Conservation (phyloP, 495 filamentous ascomycete genomes). For the Penicillium pancosmium region DNA sequence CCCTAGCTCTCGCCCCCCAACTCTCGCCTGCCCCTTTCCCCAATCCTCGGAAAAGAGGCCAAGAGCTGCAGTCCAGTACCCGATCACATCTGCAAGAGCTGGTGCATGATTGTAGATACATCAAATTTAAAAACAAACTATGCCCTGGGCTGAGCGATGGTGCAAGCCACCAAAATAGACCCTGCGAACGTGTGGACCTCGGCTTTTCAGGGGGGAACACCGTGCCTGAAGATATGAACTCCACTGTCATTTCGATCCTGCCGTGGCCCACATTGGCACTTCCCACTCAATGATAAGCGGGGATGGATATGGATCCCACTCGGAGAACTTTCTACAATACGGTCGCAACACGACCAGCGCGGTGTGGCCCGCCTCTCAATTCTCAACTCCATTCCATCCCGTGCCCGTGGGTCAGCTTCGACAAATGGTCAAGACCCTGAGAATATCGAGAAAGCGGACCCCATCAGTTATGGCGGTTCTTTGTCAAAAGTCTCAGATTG, state of each 20-base stretch:
- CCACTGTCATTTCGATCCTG: background rate
- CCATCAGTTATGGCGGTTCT: background rate
- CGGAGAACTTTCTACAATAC: background rate
- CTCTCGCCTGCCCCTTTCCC: background rate
- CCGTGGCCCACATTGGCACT: background rate
- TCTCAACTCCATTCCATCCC: background rate
- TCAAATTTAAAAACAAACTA: background rate
- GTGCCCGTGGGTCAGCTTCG: background rate
- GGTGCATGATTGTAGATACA: background rate
- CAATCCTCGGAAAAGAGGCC: background rate
- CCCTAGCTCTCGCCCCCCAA: background rate
- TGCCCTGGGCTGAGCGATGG: background rate
- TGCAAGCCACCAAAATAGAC: constrained; percentile 5
- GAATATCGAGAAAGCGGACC: background rate
- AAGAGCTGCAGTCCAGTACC: background rate
- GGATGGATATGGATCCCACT: background rate
- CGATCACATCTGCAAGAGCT: background rate
- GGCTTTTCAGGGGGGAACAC: constrained; percentile 1
- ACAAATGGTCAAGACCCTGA: background rate
- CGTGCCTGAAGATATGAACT: constrained; percentile 1
- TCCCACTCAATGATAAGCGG: background rate
- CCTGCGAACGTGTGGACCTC: constrained; percentile 6
- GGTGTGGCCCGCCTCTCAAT: background rate
- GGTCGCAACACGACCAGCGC: background rate
- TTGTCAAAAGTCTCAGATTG: background rate